Conservation (phyloP, 108 stramenopile species). For the Parietichytrium sp. region DNA sequence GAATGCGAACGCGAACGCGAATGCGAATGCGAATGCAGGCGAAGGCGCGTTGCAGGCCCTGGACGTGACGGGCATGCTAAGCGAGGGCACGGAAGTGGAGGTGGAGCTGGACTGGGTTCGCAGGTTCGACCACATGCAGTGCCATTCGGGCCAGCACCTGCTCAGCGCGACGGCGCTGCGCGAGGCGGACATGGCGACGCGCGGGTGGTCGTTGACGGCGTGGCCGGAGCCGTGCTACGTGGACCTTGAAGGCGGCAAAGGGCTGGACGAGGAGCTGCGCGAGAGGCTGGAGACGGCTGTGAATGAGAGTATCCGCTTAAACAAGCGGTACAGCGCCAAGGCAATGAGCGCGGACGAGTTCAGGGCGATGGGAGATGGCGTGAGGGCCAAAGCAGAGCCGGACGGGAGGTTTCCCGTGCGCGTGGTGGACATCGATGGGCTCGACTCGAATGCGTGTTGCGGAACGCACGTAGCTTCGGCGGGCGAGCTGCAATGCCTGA, state of each 20-base stretch:
- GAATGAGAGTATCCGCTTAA: slow-evolving; percentile 29
- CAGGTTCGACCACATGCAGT: slow-evolving; percentile 42
- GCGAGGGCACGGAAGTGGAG: background rate
- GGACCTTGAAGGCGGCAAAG: background rate
- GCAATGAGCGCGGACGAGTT: slow-evolving; percentile 4
- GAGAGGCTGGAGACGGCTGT: slow-evolving; percentile 39
- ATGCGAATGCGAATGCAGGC: too few species aligned
- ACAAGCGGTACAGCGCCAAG: slow-evolving; percentile 1
- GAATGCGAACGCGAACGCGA: too few species aligned
- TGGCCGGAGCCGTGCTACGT: background rate
- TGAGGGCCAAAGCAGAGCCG: background rate
- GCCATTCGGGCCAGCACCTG: slow-evolving; percentile 52
- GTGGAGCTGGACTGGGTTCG: slow-evolving; percentile 46
- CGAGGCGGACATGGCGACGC: background rate
- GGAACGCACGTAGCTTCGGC: slow-evolving; percentile 44
- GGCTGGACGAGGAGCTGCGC: background rate
- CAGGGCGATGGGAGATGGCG: background rate
- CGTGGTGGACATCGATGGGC: slow-evolving; percentile 39
- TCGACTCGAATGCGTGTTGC: slow-evolving; percentile 49
- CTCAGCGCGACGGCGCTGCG: slow-evolving; percentile 40
- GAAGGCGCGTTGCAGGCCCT: too few species aligned
- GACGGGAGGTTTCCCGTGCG: slow-evolving; percentile 22
- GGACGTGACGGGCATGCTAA: too few species aligned
- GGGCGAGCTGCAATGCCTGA: slow-evolving; percentile 42
- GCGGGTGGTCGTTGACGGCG: background rate